Conservation (phyloP, 352 stramenopile genomes). For the Phytopythium helicoides region DNA sequence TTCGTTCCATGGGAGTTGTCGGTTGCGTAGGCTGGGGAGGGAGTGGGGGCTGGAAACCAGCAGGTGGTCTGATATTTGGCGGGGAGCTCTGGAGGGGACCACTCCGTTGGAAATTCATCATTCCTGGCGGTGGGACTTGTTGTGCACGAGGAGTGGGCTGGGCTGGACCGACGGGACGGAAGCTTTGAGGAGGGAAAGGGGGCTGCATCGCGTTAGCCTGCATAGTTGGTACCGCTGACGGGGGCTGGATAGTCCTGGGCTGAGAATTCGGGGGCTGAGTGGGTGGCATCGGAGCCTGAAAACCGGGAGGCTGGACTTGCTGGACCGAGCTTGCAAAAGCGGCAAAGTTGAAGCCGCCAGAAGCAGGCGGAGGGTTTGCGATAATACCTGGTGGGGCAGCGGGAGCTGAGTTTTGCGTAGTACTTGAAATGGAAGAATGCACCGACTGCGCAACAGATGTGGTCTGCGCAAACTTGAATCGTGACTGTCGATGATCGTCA, state of each 20-base stretch:
- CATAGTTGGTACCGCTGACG: too few species aligned
- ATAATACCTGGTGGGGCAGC: neutral
- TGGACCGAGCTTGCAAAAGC: conserved; percentile 45
- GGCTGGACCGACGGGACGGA: neutral
- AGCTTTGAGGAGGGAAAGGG: conserved; percentile 1
- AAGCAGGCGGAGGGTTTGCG: neutral
- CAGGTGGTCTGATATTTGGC: neutral
- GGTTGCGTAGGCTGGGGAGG: conserved; percentile 15
- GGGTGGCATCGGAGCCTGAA: conserved; percentile 7
- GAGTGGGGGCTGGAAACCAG: conserved; percentile 21
- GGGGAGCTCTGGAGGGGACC: too few species aligned
- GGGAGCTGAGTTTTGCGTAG: neutral
- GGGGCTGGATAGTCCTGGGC: neutral
- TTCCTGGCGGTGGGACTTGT: too few species aligned
- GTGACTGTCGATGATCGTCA: conserved; percentile 4
- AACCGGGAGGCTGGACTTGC: neutral
- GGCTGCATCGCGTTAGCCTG: conserved; percentile 1
- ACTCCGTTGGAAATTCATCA: neutral
- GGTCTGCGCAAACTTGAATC: conserved; percentile 10
- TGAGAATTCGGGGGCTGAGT: conserved; percentile 6
- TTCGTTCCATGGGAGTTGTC: conserved; percentile 7
- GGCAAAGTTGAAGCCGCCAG: conserved; percentile 37
- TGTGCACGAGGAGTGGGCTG: too few species aligned
- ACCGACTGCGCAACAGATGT: neutral
- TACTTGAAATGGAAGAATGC: neutral